These are phyloP conservation scores for Nyssa sinensis DNA, from an alignment of 148 eudicot species.

Conservation along the genomic window DNA sequence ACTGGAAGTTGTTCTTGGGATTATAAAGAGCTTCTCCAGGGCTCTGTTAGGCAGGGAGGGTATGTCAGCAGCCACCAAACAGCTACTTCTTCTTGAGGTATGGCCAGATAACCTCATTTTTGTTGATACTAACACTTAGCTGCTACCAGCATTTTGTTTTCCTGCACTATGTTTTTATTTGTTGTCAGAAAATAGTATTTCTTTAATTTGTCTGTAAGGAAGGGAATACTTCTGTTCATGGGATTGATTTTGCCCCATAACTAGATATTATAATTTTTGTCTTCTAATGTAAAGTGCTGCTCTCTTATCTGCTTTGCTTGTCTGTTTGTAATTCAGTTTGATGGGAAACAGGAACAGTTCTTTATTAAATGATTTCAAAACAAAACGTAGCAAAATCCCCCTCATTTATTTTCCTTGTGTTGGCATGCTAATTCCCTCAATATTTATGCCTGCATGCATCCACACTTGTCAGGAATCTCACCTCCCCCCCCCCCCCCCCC, in stretches of 20 bases:
- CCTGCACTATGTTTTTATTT: neutral
- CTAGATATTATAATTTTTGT: neutral
- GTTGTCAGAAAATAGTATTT: neutral
- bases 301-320: neutral
- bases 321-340: conserved; percentile 1
- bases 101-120: conserved; percentile 15
- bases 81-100: conserved; percentile 84
- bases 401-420: neutral
- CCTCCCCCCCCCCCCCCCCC: neutral
- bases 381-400: neutral
- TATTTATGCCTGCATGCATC: neutral
- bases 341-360: neutral
- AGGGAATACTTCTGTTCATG: neutral
- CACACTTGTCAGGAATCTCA: neutral
- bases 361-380: neutral
- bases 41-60: conserved; percentile 61
- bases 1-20: conserved; percentile 77
- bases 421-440: conserved; percentile 1
- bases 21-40: conserved; percentile 66
- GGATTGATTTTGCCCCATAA: neutral
- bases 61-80: conserved; percentile 56
- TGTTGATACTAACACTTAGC: neutral
- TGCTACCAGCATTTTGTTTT: neutral
- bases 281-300: neutral
- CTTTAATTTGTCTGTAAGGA: neutral